A percentile compares a stretch with the other conserved stretches of the same genome.
These are phyloP conservation scores for Mycena vulgaris DNA, from an alignment of 768 basidiomycete genomes.

Conservation along the genomic window DNA sequence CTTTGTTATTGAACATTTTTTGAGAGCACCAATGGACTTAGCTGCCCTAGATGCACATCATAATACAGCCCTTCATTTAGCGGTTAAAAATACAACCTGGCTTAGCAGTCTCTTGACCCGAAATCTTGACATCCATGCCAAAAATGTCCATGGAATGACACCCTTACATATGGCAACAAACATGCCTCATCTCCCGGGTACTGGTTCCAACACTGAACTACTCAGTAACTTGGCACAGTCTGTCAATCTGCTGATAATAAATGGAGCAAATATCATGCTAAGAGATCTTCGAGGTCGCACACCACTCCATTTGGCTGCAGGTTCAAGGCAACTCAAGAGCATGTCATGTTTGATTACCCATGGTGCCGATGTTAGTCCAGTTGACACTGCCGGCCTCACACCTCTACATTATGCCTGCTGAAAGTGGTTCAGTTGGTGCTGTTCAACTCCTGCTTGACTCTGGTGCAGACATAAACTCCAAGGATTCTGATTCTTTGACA, in stretches of 20 bases:
- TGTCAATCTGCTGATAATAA: conserved; percentile 2
- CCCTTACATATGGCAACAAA: conserved; percentile 30
- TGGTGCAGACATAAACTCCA: conserved; percentile 15
- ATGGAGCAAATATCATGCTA: conserved; percentile 20
- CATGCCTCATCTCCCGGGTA: conserved; percentile 9
- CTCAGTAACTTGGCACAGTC: conserved; percentile 14
- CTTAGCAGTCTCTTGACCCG: not conserved
- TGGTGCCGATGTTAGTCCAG: not conserved
- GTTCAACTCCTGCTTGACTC: conserved; percentile 14
- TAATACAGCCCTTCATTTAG: conserved; percentile 26
- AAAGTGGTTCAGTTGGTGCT: conserved; percentile 7
- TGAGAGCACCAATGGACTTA: not conserved
- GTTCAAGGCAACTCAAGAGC: conserved; percentile 10
- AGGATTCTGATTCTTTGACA: not conserved
- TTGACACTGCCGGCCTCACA: not conserved
- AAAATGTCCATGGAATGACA: conserved; percentile 23
- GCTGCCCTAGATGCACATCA: not conserved
- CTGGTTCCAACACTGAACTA: not conserved
- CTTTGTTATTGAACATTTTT: conserved; percentile 25
- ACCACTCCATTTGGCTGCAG: conserved; percentile 29
- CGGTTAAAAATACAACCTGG: conserved; percentile 23
- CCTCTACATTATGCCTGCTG: conserved; percentile 26
- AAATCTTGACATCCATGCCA: conserved; percentile 12
- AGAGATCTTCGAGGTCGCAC: conserved; percentile 19
- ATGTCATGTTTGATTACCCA: conserved; percentile 11